Evolutionary conservation across 2,329 filamentous ascomycete genomes (phyloP).

Genomic region (Neofusicoccum parvum): DNA sequence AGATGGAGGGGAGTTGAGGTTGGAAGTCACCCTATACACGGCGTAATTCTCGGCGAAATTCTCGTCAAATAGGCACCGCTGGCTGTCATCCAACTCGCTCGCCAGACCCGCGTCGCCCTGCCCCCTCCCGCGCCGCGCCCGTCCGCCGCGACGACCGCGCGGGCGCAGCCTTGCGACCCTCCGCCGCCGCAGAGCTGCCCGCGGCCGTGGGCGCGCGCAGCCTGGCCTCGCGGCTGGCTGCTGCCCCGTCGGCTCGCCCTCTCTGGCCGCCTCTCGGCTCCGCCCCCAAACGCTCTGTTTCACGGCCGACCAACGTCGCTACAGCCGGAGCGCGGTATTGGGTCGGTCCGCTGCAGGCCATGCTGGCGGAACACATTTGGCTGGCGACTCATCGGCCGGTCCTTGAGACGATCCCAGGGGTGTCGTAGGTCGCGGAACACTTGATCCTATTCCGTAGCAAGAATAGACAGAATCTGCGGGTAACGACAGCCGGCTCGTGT

Average conservation of each 20-base stretch:
- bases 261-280: neutral
- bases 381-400: neutral
- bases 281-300: neutral
- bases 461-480: neutral
- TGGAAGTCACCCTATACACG: neutral
- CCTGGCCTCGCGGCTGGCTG: no score
- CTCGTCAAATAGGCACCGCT: neutral
- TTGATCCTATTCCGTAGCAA: neutral
- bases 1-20: neutral
- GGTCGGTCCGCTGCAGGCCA: neutral
- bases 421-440: neutral
- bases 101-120: neutral
- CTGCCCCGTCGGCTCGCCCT: neutral
- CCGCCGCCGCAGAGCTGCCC: no score
- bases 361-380: neutral
- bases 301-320: neutral
- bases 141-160: no score
- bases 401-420: neutral
- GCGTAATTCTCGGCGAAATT: neutral
- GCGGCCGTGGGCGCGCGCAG: no score
- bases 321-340: neutral
- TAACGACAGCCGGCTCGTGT: neutral
- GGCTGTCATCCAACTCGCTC: neutral
- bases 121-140: no score
- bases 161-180: no score